Percentiles rank a stretch among this genome's conserved stretches.
Conservation (phyloP, 2,329 filamentous ascomycete species). For the Aspergillus sp. region DNA sequence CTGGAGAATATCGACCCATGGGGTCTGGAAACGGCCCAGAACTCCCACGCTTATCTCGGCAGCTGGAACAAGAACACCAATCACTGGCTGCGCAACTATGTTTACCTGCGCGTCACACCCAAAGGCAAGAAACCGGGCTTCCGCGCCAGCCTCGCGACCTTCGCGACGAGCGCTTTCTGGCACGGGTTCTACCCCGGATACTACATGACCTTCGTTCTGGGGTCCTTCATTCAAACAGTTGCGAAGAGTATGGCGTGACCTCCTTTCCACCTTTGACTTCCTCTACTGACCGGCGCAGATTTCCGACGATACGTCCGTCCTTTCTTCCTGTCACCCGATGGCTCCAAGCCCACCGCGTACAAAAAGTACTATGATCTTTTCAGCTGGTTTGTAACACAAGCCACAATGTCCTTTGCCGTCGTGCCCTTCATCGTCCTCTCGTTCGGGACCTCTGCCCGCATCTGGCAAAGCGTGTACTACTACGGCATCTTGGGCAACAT, state of each 20-base stretch:
- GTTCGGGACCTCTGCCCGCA: constrained; percentile 65
- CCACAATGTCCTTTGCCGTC: constrained; percentile 78
- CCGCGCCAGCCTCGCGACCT: constrained; percentile 88
- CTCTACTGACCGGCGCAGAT: constrained; percentile 53
- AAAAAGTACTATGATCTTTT: constrained; percentile 86
- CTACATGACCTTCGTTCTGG: constrained; percentile 85
- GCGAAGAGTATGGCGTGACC: constrained; percentile 73
- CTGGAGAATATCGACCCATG: constrained; percentile 85
- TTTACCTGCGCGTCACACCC: constrained; percentile 92
- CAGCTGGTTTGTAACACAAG: constrained; percentile 72
- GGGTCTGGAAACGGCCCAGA: constrained; percentile 85
- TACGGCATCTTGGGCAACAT: constrained; percentile 71
- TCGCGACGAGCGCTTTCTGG: constrained; percentile 93
- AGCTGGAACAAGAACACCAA: constrained; percentile 99
- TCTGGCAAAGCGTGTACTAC: constrained; percentile 87
- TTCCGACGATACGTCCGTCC: constrained; percentile 85
- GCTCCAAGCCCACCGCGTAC: constrained; percentile 62
- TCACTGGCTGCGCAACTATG: constrained; percentile 90
- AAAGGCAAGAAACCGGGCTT: constrained; percentile 96
- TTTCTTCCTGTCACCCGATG: constrained; percentile 82
- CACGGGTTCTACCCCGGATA: constrained; percentile 98
- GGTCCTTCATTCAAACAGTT: constrained; percentile 85
- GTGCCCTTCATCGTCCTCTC: constrained; percentile 82
- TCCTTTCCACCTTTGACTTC: constrained; percentile 7
- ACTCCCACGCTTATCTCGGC: constrained; percentile 85